phyloP scores from a whole-genome alignment of 352 stramenopile genomes.

The Phytopythium sindhum region DNA sequence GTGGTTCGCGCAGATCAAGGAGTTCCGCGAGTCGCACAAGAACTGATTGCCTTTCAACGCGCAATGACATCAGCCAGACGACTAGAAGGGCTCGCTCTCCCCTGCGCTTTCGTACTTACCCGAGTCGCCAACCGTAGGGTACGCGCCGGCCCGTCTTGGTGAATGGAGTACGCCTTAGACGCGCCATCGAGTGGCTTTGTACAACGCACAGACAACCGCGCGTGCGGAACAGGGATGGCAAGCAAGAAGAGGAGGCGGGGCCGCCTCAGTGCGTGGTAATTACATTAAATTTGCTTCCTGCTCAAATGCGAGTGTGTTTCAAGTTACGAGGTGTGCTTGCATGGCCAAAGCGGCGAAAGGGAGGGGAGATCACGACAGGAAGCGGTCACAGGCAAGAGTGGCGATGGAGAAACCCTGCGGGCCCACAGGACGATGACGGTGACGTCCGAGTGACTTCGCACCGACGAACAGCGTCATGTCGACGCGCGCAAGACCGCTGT shows the following conservation, averaged over 20 bases:
- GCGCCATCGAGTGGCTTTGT: background rate
- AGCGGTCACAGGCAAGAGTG: background rate
- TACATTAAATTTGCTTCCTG: background rate
- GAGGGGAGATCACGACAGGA: background rate
- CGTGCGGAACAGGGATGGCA: too few species aligned
- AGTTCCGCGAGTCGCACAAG: slow-evolving; percentile 48
- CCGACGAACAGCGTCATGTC: background rate
- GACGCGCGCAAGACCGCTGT: background rate
- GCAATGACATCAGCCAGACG: background rate
- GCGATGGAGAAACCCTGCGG: background rate
- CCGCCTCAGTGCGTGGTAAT: background rate
- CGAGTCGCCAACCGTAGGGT: background rate
- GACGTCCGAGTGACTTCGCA: too few species aligned
- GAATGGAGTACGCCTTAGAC: background rate
- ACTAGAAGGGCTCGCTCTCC: background rate
- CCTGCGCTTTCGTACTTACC: background rate
- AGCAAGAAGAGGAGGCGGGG: too few species aligned
- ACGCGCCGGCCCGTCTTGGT: background rate
- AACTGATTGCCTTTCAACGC: slow-evolving; percentile 14
- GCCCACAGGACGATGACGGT: too few species aligned
- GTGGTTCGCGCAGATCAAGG: slow-evolving; percentile 54
- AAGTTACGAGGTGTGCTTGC: background rate
- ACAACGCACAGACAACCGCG: too few species aligned
- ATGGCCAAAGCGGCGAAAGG: background rate
- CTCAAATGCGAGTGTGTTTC: background rate